Evolutionary conservation across 164 flowering plant genomes (phyloP), one percentile per base, ranked within the genome.

Genomic region (Dillenia suffruticosa): DNA sequence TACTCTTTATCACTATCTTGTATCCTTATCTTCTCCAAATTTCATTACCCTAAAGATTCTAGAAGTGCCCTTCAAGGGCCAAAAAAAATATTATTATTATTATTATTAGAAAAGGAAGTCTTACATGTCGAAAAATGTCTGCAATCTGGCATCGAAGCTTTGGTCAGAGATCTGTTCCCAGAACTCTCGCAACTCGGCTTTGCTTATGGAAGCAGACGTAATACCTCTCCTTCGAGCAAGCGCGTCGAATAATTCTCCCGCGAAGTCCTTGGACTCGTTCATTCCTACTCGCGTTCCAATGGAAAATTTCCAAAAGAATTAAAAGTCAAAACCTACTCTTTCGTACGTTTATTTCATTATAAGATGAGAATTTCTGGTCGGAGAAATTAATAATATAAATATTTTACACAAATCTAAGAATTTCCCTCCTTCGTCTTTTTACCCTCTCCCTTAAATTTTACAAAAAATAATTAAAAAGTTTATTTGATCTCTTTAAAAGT

Each of bases 71-170:
- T 2, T 26, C 40, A 26, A 26, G n/a, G n/a, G n/a, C n/a, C n/a
- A n/a, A n/a, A n/a, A n/a, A n/a, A n/a, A n/a, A n/a, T n/a, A 19
- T 19, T 19, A 19, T 19, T 19, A 19, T 19, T 1, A 19, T 19
- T 19, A 19, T 19, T 19, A 19, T 1, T 1, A 19, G 22, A 32
- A 32, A 32, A 5, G 5, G 40, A 32, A 32, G 40, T 32, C 52
- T 65, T 73, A 85, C 90, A 82, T 81, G 80, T 85, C 91, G 49
- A 85, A 85, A 76, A 83, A 83, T 9, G 88, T 85, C 46, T 82
- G 86, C 19, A 85, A 86, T 56, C 88, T 64, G 16, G 83, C 71
- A 56, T 85, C 86, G 66, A 95, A 95, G 75, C 89, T 85, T 57
- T 81, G 83, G 54, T 85, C 85, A 4, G 85, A 62, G 15, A 85